Percentiles rank a stretch among this genome's conserved stretches.
Evolutionary conservation across 176 grass and related monocot genomes (phyloP).

Genomic region (Avena atlantica): DNA sequence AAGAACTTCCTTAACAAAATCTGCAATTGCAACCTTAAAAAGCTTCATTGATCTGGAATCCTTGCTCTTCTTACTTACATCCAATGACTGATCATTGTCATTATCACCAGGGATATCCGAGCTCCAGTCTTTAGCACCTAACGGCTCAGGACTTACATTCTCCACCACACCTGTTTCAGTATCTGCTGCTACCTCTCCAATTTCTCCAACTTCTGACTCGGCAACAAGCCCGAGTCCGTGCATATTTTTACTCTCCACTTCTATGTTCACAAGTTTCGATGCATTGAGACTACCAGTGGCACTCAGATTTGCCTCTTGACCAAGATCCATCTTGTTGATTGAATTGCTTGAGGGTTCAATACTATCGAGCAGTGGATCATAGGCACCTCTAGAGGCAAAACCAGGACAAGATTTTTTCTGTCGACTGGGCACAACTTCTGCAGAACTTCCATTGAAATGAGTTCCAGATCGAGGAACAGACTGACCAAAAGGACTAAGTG

Average conservation of each 20-base stretch:
- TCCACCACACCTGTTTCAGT: constrained; percentile 78
- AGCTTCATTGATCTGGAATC: constrained; percentile 89
- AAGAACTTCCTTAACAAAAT: constrained; percentile 97
- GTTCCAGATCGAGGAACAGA: constrained; percentile 56
- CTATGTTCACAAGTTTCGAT: constrained; percentile 57
- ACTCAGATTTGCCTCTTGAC: constrained; percentile 58
- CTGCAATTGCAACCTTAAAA: constrained; percentile 87
- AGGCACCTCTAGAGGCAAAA: constrained; percentile 56
- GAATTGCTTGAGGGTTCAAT: constrained; percentile 83
- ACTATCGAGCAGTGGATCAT: constrained; percentile 93
- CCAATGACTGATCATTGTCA: constrained; percentile 67
- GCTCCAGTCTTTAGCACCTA: constrained; percentile 66
- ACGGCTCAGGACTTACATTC: constrained; percentile 75
- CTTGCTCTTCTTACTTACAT: constrained; percentile 62
- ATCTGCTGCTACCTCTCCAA: constrained; percentile 82
- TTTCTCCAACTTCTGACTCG: constrained; percentile 81
- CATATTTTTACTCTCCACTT: constrained; percentile 62
- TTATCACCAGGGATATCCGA: constrained; percentile 65
- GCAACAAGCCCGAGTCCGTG: constrained; percentile 52
- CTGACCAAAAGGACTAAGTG: constrained; percentile 41
- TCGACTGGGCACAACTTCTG: constrained; percentile 41
- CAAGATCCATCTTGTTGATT: constrained; percentile 64
- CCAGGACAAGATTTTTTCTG: constrained; percentile 47
- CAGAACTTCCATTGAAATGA: constrained; percentile 56
- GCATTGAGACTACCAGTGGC: constrained; percentile 37